phyloP scores from a whole-genome alignment of 2,329 filamentous ascomycete species.

The Colletotrichum australisinense region DNA sequence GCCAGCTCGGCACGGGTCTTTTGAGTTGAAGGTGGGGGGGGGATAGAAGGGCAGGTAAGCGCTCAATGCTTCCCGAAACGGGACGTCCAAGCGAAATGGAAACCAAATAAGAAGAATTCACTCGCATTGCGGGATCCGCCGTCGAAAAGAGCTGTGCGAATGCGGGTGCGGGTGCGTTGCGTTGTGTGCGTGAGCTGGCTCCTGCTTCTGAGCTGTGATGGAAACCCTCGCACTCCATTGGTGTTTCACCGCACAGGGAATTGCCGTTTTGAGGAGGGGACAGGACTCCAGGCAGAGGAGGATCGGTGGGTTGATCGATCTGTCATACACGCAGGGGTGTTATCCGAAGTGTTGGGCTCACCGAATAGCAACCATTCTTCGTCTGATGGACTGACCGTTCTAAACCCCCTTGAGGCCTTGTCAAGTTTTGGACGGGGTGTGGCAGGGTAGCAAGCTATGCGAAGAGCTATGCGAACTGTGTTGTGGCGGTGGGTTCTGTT shows the following conservation, averaged over 20 bases:
- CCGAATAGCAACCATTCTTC: conserved; percentile 1
- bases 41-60: not conserved
- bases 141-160: conserved; percentile 7
- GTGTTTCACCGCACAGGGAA: conserved; percentile 33
- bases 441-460: conserved; percentile 29
- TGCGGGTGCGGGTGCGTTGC: conserved; percentile 31
- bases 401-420: conserved; percentile 20
- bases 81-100: conserved; percentile 28
- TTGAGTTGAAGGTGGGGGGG: not conserved
- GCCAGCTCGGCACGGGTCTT: conserved; percentile 10
- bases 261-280: conserved; percentile 9
- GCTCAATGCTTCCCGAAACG: conserved; percentile 28
- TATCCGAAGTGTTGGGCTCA: conserved; percentile 9
- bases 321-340: conserved; percentile 5
- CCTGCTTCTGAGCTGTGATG: conserved; percentile 7
- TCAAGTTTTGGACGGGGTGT: not conserved
- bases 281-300: not conserved
- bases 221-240: conserved; percentile 3
- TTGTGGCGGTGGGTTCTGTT: conserved; percentile 17
- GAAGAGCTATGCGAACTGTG: conserved; percentile 30
- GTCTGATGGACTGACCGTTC: conserved; percentile 7
- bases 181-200: conserved; percentile 15
- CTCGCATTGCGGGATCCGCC: not conserved
- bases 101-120: not conserved
- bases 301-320: conserved; percentile 12